Percentiles rank a stretch among this genome's conserved stretches.
Conservation (phyloP, 2,329 filamentous ascomycete genomes). For the Curvularia sp. region DNA sequence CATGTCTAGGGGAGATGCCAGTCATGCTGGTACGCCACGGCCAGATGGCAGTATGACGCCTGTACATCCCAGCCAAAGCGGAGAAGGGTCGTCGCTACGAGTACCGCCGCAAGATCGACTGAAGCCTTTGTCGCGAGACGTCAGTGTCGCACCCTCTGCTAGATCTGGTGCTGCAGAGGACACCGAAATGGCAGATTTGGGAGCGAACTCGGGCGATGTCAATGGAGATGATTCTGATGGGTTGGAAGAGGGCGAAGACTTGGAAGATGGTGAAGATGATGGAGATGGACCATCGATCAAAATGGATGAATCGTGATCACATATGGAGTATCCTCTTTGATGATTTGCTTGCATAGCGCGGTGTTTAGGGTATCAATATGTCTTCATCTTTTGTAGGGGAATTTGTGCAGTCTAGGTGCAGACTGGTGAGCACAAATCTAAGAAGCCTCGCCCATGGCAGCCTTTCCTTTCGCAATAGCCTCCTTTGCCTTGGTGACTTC, state of each 20-base stretch:
- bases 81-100: conserved; percentile 37
- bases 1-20: conserved; percentile 48
- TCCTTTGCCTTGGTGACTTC: conserved; percentile 57
- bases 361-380: conserved; percentile 35
- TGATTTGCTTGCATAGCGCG: conserved; percentile 43
- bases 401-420: conserved; percentile 2
- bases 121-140: conserved; percentile 40
- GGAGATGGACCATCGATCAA: conserved; percentile 30
- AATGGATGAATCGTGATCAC: conserved; percentile 44
- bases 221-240: conserved; percentile 45
- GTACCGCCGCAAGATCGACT: conserved; percentile 45
- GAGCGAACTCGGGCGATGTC: conserved; percentile 29
- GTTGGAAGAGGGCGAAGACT: conserved; percentile 43
- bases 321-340: neutral
- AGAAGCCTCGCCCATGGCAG: conserved; percentile 46
- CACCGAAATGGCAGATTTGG: conserved; percentile 42
- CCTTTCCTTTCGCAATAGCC: conserved; percentile 52
- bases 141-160: conserved; percentile 37
- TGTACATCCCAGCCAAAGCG: conserved; percentile 45
- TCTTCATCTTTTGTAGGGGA: conserved; percentile 9
- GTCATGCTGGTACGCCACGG: conserved; percentile 56
- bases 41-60: conserved; percentile 54
- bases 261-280: conserved; percentile 42
- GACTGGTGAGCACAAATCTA: conserved; percentile 10
- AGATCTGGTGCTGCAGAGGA: conserved; percentile 38